Evolutionary conservation across 306 rosid genomes (phyloP).

Genomic region (Acacia acuminata): DNA sequence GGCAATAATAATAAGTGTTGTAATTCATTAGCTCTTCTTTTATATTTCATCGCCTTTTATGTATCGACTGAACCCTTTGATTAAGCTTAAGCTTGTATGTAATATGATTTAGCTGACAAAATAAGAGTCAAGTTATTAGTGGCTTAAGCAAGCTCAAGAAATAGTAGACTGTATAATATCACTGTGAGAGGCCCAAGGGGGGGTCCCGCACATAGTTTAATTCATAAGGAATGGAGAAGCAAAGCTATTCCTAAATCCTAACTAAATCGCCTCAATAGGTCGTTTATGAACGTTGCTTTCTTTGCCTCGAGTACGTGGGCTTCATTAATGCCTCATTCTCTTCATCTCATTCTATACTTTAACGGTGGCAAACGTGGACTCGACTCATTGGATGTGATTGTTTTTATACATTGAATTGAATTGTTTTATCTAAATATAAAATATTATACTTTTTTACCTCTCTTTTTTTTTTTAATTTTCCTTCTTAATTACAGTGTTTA

Average conservation of each 20-base stretch:
- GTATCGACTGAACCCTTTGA: neutral
- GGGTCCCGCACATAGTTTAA: no score
- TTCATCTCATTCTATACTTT: neutral
- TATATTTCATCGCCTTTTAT: no score
- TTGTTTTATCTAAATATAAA: no score
- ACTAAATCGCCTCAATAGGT: neutral
- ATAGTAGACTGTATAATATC: neutral
- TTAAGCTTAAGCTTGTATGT: neutral
- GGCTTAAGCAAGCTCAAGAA: neutral
- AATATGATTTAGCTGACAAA: neutral
- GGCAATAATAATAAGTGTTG: neutral
- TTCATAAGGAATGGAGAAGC: neutral
- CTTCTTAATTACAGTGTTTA: no score
- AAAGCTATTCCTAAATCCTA: neutral
- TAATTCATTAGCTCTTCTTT: neutral
- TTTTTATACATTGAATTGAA: no score
- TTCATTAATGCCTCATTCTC: neutral
- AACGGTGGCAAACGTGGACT: no score
- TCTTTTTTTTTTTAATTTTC: no score
- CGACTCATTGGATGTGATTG: neutral
- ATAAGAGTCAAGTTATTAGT: neutral
- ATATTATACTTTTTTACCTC: no score
- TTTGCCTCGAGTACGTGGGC: neutral
- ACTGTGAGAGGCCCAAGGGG: no score
- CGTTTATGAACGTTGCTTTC: neutral